Evolutionary conservation across 371 early-diverging fungal species (phyloP).

Genomic region (Rhizopus arrhizus): DNA sequence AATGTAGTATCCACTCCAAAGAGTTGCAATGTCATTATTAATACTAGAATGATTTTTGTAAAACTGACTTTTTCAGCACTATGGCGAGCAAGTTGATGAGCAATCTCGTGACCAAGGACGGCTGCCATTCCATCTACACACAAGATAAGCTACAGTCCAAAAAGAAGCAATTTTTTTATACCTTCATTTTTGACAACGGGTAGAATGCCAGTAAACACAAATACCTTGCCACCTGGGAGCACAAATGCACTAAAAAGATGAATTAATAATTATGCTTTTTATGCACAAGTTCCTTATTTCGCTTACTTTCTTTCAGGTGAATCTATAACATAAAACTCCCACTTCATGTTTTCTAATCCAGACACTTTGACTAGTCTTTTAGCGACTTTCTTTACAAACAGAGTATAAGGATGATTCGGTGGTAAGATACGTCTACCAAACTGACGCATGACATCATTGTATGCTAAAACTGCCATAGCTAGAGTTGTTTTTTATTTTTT

Average conservation of each 20-base stretch:
- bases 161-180: constrained; percentile 3
- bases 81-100: constrained; percentile 85
- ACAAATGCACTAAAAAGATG: constrained; percentile 75
- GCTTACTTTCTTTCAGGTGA: constrained; percentile 72
- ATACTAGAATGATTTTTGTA: constrained; percentile 62
- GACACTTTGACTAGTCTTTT: constrained; percentile 69
- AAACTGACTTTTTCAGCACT: constrained; percentile 81
- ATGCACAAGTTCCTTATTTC: neutral
- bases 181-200: constrained; percentile 78
- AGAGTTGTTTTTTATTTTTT: neutral
- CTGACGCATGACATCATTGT: constrained; percentile 66
- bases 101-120: constrained; percentile 88
- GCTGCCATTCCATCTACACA: constrained; percentile 83
- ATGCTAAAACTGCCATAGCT: constrained; percentile 70
- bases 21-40: constrained; percentile 45
- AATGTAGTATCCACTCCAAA: constrained; percentile 55
- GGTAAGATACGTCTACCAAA: constrained; percentile 66
- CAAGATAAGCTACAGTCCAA: neutral
- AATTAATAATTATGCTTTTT: neutral
- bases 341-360: constrained; percentile 66
- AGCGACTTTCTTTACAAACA: constrained; percentile 68
- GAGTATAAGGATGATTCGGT: constrained; percentile 55
- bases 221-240: constrained; percentile 90
- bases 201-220: constrained; percentile 88
- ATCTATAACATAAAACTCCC: constrained; percentile 84